phyloP scores from a whole-genome alignment of 1,284 basidiomycete genomes.

The Marasmius sp. region DNA sequence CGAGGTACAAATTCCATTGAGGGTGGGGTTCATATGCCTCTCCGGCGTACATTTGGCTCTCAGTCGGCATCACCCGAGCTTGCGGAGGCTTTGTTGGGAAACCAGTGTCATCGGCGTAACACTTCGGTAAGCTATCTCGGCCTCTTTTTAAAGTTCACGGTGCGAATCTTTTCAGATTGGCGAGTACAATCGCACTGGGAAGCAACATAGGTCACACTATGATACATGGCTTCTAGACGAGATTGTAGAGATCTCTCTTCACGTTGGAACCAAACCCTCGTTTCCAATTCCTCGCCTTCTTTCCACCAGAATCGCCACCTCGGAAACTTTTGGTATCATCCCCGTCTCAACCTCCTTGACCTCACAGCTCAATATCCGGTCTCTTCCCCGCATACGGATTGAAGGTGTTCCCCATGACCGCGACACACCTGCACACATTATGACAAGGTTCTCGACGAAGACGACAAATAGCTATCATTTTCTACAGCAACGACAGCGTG shows the following conservation, averaged over 20 bases:
- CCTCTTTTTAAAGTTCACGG: background rate
- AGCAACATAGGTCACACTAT: conserved; percentile 9
- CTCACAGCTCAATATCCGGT: background rate
- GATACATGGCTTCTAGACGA: conserved; percentile 16
- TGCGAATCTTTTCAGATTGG: conserved; percentile 6
- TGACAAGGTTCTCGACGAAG: conserved; percentile 9
- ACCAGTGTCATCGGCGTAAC: conserved; percentile 16
- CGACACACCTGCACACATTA: conserved; percentile 7
- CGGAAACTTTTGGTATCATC: conserved; percentile 14
- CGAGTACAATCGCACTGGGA: conserved; percentile 14
- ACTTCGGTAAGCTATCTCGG: too few species aligned
- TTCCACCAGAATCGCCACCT: conserved; percentile 16
- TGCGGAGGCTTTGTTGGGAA: conserved; percentile 15
- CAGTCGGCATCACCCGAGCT: conserved; percentile 4
- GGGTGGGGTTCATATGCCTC: conserved; percentile 15
- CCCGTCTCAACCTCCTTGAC: conserved; percentile 9
- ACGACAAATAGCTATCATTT: conserved; percentile 8
- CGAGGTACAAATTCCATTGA: conserved; percentile 24
- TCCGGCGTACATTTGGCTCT: background rate
- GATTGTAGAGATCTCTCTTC: conserved; percentile 11
- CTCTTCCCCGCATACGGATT: conserved; percentile 5
- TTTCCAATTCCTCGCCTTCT: conserved; percentile 14
- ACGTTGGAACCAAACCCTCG: conserved; percentile 7
- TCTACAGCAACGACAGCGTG: conserved; percentile 12
- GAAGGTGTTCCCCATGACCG: conserved; percentile 9